Base-by-base conservation (phyloP, 2,329 filamentous ascomycete species). In the Didymella pinodella region DNA sequence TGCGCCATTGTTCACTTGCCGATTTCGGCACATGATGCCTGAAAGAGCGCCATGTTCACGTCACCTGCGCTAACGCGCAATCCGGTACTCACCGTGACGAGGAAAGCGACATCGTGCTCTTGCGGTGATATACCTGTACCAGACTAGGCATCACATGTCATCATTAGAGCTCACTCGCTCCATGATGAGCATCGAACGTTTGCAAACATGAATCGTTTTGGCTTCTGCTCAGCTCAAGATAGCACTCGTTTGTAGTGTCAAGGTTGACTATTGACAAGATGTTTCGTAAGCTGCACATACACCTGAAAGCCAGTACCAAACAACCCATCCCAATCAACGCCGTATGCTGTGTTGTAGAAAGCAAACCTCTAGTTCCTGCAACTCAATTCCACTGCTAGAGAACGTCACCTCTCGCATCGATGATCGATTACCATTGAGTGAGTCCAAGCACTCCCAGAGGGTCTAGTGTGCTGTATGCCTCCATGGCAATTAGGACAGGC, bases 401-500 rank as follows among this genome's bases (percentile, higher is more conserved):
- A 26, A 18, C 3, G 29, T 28, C 20, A 25, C 36, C 10, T 41
- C 18, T 22, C 32, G 43, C 40, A 16, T 40, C 26, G 26, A n/a
- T 10, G 28, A 40, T 52, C 14, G 36, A 18, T n/a, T n/a, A 54
- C 18, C 8, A 40, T 38, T n/a, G 1, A 16, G 16, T 38, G 12
- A 34, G 16, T 12, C 26, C 22, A 18, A n/a, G 31, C 44, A 25
- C 34, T 20, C 46, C 11, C n/a, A 6, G 20, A 20, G 18, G 22
- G 0, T 50, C 22, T 29, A 32, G 7, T 46, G 22, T 14, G 25
- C 16, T 34, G 11, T 20, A 41, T 10, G n/a, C 31, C 8, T 16
- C 34, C 31, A 34, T 22, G 14, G 26, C n/a, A 55, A 54, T 70
- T 61, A 86, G 69, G 82, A 84, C 75, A 97, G 82, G 60, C 90